A percentile compares a stretch with the other conserved stretches of the same genome.
These are phyloP conservation scores for Amanita jacksonii DNA, from an alignment of 768 basidiomycete species.

Conservation along the genomic window DNA sequence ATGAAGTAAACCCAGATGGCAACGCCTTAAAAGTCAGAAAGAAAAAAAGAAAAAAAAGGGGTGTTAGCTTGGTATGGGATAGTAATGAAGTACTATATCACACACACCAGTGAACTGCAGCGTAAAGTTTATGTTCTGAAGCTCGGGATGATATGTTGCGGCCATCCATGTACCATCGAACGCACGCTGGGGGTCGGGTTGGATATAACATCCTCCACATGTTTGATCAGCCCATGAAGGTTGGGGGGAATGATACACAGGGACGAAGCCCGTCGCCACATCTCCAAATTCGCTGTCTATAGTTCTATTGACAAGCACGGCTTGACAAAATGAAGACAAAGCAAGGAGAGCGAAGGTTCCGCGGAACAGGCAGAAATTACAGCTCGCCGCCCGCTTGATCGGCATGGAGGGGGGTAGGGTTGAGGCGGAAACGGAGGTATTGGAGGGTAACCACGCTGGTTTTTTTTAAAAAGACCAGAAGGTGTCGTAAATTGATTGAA, in stretches of 20 bases:
- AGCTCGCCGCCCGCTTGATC: neutral
- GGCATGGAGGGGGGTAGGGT: neutral
- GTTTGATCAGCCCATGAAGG: constrained; percentile 18
- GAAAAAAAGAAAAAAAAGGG: too few relatives aligned
- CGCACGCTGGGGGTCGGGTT: constrained; percentile 13
- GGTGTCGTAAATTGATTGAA: too few relatives aligned
- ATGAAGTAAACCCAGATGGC: constrained; percentile 12
- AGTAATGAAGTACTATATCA: neutral
- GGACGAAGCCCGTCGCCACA: constrained; percentile 15
- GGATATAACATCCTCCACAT: constrained; percentile 17
- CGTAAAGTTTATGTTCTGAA: constrained; percentile 15
- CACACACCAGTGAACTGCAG: constrained; percentile 4
- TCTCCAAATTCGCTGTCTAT: constrained; percentile 29
- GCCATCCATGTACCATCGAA: constrained; percentile 23
- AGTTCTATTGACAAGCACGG: constrained; percentile 21
- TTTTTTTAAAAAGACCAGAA: too few relatives aligned
- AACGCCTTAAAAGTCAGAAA: constrained; percentile 7
- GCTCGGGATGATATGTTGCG: constrained; percentile 21
- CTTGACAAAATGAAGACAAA: neutral
- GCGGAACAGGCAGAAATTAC: too few relatives aligned
- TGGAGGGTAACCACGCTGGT: too few relatives aligned
- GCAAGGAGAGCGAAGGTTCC: neutral
- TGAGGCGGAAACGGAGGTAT: too few relatives aligned
- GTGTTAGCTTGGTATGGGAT: neutral
- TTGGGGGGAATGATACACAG: constrained; percentile 17